These are phyloP conservation scores for Talinum fruticosum DNA, from an alignment of 148 eudicot species.

Conservation along the genomic window DNA sequence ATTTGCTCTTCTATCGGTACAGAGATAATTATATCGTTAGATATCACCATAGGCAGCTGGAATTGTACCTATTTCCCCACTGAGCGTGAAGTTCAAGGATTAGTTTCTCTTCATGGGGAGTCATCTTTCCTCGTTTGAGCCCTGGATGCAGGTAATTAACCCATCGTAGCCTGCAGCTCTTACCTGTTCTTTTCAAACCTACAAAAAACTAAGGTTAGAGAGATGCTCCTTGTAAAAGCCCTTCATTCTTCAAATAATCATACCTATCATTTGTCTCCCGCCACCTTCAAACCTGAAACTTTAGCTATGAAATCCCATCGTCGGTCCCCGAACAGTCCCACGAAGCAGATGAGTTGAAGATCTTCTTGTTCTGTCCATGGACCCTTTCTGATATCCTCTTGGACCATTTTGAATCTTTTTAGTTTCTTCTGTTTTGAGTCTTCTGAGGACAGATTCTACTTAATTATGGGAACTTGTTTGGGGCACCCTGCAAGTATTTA, in stretches of 20 bases:
- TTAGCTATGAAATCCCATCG: slow-evolving; percentile 99
- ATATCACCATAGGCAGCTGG: slow-evolving; percentile 1
- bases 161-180: slow-evolving; percentile 96
- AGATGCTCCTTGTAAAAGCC: slow-evolving; percentile 27
- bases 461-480: slow-evolving; percentile 20
- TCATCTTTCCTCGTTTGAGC: slow-evolving; percentile 86
- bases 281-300: slow-evolving; percentile 99
- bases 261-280: slow-evolving; percentile 91
- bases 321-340: slow-evolving; percentile 90
- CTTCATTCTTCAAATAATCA: slow-evolving; percentile 49
- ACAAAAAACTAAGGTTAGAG: slow-evolving; percentile 37
- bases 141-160: slow-evolving; percentile 93
- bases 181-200: slow-evolving; percentile 96
- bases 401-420: slow-evolving; percentile 34
- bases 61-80: slow-evolving; percentile 83
- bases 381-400: slow-evolving; percentile 67
- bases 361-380: slow-evolving; percentile 99
- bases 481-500: slow-evolving; percentile 32
- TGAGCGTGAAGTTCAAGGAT: slow-evolving; percentile 77
- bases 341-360: slow-evolving; percentile 70
- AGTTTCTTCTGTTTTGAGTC: slow-evolving; percentile 11
- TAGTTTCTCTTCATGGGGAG: slow-evolving; percentile 79
- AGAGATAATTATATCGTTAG: not conserved
- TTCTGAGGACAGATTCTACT: slow-evolving; percentile 12
- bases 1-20: not conserved